Conservation (phyloP, 2,329 filamentous ascomycete species). For the Colletotrichum filicis region DNA sequence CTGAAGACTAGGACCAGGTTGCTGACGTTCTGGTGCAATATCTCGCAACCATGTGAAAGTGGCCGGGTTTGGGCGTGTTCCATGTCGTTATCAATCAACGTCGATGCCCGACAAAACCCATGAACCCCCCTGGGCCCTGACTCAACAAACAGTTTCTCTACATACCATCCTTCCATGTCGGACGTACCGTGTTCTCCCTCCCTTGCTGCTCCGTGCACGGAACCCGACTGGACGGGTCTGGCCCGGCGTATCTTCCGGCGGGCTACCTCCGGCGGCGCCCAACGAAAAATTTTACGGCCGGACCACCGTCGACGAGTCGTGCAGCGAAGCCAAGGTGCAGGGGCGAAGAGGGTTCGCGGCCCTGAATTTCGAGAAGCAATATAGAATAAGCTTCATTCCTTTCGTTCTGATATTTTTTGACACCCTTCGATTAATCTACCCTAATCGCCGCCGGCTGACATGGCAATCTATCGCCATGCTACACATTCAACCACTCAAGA, state of each 20-base stretch:
- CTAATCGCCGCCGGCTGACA: background rate
- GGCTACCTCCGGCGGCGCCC: background rate
- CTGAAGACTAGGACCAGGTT: background rate
- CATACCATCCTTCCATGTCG: background rate
- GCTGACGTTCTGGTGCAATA: background rate
- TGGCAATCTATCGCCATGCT: constrained; percentile 1
- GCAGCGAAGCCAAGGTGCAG: background rate
- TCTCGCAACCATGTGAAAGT: background rate
- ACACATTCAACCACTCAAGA: background rate
- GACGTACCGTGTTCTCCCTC: background rate
- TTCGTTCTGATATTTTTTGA: background rate
- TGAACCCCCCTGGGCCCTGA: background rate
- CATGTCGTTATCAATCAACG: background rate
- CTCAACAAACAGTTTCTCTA: background rate
- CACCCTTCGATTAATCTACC: background rate
- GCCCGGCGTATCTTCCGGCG: background rate
- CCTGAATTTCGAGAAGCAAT: background rate
- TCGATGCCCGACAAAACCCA: background rate
- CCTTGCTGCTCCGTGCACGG: background rate
- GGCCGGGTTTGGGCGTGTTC: background rate
- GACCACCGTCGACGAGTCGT: background rate
- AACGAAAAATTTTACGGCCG: background rate
- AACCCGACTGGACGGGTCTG: background rate
- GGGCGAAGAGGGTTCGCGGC: background rate
- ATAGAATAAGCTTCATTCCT: background rate